These are phyloP conservation scores for Triticum turgidum DNA, from an alignment of 176 grass and related monocot genomes.

Conservation along the genomic window DNA sequence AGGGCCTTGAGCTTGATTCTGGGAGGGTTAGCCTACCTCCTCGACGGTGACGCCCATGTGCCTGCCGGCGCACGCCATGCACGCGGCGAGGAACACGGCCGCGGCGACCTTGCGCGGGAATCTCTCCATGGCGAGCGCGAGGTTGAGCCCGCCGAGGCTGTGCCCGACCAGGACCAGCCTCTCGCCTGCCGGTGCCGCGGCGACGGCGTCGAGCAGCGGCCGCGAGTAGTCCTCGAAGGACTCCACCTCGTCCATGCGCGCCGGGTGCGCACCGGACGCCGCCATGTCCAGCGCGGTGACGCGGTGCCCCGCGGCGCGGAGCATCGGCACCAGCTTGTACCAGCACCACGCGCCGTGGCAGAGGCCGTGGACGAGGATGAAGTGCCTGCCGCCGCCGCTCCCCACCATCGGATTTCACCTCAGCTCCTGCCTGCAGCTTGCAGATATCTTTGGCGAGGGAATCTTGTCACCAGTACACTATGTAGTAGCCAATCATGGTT, in stretches of 20 bases:
- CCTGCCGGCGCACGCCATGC: too few relatives aligned
- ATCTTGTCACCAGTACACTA: too few relatives aligned
- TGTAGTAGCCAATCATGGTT: too few relatives aligned
- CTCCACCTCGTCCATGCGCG: conserved; percentile 37
- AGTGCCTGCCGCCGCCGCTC: conserved; percentile 31
- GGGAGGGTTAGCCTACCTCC: too few relatives aligned
- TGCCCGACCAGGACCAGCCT: conserved; percentile 51
- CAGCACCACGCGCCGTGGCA: conserved; percentile 62
- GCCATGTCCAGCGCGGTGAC: conserved; percentile 52
- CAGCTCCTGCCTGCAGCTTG: too few relatives aligned
- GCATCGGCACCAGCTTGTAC: conserved; percentile 46
- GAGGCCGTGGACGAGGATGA: conserved; percentile 54
- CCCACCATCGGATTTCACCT: conserved; percentile 13
- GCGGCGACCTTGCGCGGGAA: conserved; percentile 38
- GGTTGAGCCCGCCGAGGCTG: conserved; percentile 41
- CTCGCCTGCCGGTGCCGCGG: conserved; percentile 6
- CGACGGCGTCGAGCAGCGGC: conserved; percentile 43
- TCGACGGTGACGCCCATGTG: too few relatives aligned
- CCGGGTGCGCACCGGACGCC: conserved; percentile 37
- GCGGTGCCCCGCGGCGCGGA: conserved; percentile 29
- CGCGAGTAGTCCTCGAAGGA: conserved; percentile 55
- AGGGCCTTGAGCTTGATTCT: too few relatives aligned
- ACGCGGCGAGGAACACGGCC: too few relatives aligned
- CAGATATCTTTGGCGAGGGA: too few relatives aligned
- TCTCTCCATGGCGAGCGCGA: conserved; percentile 52